Evolutionary conservation across 495 filamentous ascomycete species (phyloP).

Genomic region (Usnea hakonensis): DNA sequence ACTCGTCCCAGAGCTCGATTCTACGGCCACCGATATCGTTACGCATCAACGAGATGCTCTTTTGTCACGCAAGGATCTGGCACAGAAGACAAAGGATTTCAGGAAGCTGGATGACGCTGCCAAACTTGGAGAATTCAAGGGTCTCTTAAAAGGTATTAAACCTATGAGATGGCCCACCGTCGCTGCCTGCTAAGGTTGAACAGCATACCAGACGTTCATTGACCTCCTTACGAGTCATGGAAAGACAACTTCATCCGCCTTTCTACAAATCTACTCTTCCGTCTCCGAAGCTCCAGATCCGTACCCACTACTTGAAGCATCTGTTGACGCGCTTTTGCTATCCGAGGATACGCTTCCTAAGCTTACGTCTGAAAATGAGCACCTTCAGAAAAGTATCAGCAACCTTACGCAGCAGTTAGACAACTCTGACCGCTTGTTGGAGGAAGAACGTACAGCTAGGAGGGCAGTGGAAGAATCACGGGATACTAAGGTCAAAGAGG

Average conservation of each 20-base stretch:
- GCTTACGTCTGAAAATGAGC: slow-evolving; percentile 76
- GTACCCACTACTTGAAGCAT: slow-evolving; percentile 92
- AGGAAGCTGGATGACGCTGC: slow-evolving; percentile 85
- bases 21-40: slow-evolving; percentile 87
- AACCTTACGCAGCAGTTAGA: slow-evolving; percentile 90
- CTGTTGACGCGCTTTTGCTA: slow-evolving; percentile 82
- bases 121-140: slow-evolving; percentile 82
- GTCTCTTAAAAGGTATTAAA: slow-evolving; percentile 67
- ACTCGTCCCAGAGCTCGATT: slow-evolving; percentile 81
- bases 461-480: slow-evolving; percentile 68
- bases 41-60: slow-evolving; percentile 84
- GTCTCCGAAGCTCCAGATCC: slow-evolving; percentile 94
- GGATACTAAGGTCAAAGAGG: slow-evolving; percentile 71
- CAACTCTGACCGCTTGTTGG: slow-evolving; percentile 65
- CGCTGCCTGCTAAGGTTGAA: slow-evolving; percentile 16
- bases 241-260: slow-evolving; percentile 83
- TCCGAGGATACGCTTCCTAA: slow-evolving; percentile 88
- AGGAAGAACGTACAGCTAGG: slow-evolving; percentile 62
- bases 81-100: slow-evolving; percentile 98
- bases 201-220: slow-evolving; percentile 95
- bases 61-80: slow-evolving; percentile 90
- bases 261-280: slow-evolving; percentile 84
- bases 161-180: not conserved
- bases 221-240: slow-evolving; percentile 91
- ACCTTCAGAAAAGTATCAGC: slow-evolving; percentile 68